Base-by-base conservation (phyloP, 768 basidiomycete genomes). In the Lentinula boryana region DNA sequence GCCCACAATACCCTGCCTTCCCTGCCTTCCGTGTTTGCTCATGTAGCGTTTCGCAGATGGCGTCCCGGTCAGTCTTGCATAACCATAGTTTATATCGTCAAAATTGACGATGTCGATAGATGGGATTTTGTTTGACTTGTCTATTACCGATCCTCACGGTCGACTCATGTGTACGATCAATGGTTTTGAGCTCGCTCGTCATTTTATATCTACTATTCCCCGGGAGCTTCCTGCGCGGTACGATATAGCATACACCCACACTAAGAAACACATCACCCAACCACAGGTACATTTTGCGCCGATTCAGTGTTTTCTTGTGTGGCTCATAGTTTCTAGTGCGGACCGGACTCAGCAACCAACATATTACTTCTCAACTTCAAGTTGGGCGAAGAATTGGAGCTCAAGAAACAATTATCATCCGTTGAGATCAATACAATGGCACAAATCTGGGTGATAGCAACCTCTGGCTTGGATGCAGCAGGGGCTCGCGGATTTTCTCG, bases 41-140 rank as follows among this genome's bases (percentile, higher is more conserved):
- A 56, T 16, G 13, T 38, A 4, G 38, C 7, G 23, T 58, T 46
- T 13, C 12, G n/a, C 13, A 15, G n/a, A 57, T 57, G 33, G 3
- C 6, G 7, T 49, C 16, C 46, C 74, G 72, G 31, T 54, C 55
- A 15, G 63, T 60, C 0, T 65, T 68, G n/a, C 74, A 75, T 57
- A 31, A 67, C 51, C 61, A 75, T 13, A 13, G 13, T 8, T 13
- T 71, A 76, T 57, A 75, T 76, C 2, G 73, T 74, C 2, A 70
- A 76, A 18, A 62, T 79, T 5, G 77, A 78, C 58, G 69, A 72
- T 1, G 7, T 72, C 71, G 41, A 49, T 78, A 4, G 76, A 77
- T 33, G 64, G 70, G 44, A 59, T 68, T 8, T 67, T 72, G 2
- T 71, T 75, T 59, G 69, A 67, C 23, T 56, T 66, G 1, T 64